Conservation (phyloP, 1,139 yeast genomes). For the Wickerhamiella infanticola region DNA sequence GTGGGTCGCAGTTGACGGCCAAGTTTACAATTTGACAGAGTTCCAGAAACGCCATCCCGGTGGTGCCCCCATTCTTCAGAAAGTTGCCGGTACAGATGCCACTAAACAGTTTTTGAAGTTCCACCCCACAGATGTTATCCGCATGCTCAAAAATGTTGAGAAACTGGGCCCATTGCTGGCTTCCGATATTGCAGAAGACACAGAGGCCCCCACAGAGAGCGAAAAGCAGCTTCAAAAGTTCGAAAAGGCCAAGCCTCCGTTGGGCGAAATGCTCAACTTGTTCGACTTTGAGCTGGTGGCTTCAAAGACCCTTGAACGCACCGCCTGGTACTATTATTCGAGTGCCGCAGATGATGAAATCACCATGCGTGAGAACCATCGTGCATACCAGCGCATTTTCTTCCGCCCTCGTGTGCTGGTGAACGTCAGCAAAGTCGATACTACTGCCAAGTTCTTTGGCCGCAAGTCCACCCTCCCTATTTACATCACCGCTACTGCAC, state of each 20-base stretch:
- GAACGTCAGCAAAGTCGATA: slow-evolving; percentile 46
- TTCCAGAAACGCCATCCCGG: slow-evolving; percentile 82
- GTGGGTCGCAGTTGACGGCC: slow-evolving; percentile 79
- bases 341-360: slow-evolving; percentile 91
- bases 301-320: slow-evolving; percentile 51
- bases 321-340: slow-evolving; percentile 86
- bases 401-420: slow-evolving; percentile 72
- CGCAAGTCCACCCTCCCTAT: slow-evolving; percentile 33
- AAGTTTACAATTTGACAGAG: slow-evolving; percentile 69
- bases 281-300: slow-evolving; percentile 80
- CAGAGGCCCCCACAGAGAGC: slow-evolving; percentile 9
- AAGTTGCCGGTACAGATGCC: slow-evolving; percentile 85
- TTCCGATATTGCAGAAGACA: slow-evolving; percentile 6
- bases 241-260: slow-evolving; percentile 40
- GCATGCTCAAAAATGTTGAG: slow-evolving; percentile 31
- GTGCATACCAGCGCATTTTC: slow-evolving; percentile 71
- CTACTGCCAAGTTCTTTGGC: slow-evolving; percentile 40
- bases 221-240: slow-evolving; percentile 16
- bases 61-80: slow-evolving; percentile 56
- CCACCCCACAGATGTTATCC: slow-evolving; percentile 68
- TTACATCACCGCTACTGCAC: slow-evolving; percentile 43
- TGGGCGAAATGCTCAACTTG: slow-evolving; percentile 52
- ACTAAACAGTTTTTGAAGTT: slow-evolving; percentile 74
- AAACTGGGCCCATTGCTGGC: slow-evolving; percentile 27
- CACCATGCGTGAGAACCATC: slow-evolving; percentile 74